Conservation (phyloP, 495 filamentous ascomycete species). For the Pyrenula massariospora region DNA sequence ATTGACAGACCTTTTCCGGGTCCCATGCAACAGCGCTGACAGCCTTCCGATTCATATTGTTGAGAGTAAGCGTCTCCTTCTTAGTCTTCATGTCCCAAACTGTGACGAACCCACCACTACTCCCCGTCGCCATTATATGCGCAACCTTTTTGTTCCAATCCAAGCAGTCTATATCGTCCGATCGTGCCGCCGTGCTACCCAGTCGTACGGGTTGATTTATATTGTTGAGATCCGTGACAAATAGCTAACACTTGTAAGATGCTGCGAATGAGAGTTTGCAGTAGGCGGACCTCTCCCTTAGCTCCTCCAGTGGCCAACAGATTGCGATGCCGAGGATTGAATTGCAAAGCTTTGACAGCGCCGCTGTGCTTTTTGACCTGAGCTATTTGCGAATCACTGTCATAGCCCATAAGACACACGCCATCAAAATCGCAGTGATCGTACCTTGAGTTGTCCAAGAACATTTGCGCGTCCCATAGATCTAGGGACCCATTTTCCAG, state of each 20-base stretch:
- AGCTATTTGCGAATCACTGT: conserved; percentile 67
- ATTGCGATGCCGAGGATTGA: conserved; percentile 89
- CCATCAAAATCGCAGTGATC: conserved; percentile 8
- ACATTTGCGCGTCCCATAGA: conserved; percentile 88
- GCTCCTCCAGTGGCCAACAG: conserved; percentile 85
- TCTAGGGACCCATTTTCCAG: conserved; percentile 94
- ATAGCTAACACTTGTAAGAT: conserved; percentile 39
- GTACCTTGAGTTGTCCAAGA: conserved; percentile 51
- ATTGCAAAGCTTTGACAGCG: conserved; percentile 89
- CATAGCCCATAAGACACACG: conserved; percentile 11
- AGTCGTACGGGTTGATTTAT: conserved; percentile 76
- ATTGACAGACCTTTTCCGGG: conserved; percentile 51
- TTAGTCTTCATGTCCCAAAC: conserved; percentile 98
- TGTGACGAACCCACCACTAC: conserved; percentile 88
- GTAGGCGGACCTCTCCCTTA: conserved; percentile 62
- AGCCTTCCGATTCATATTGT: conserved; percentile 82
- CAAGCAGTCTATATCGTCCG: conserved; percentile 87
- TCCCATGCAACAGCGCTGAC: conserved; percentile 97
- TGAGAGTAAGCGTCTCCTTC: conserved; percentile 89
- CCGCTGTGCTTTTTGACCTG: conserved; percentile 87
- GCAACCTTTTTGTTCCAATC: conserved; percentile 98
- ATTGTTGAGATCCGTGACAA: conserved; percentile 88
- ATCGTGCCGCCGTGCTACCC: conserved; percentile 73
- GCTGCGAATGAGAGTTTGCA: not conserved
- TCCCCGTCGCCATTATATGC: conserved; percentile 91